phyloP scores from a whole-genome alignment of 2,329 filamentous ascomycete species.

The Fusarium newnesense region DNA sequence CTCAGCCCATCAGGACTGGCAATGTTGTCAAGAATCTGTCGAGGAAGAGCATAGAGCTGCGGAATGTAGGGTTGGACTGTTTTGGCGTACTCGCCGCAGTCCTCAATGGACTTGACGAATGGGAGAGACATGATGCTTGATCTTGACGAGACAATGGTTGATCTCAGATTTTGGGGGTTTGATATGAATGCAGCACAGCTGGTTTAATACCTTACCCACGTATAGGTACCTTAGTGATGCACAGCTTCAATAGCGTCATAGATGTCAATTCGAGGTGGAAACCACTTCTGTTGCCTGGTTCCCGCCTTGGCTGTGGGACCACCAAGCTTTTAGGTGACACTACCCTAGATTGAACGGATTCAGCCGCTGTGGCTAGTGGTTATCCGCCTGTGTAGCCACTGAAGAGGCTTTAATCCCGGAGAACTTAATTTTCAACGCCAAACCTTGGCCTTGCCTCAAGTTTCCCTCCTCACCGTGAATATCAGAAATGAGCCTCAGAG shows the following conservation, averaged over 20 bases:
- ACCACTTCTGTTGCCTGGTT: conserved; percentile 2
- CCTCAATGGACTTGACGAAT: conserved; percentile 72
- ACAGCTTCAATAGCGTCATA: conserved; percentile 31
- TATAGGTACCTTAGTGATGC: neutral
- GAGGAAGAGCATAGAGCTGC: conserved; percentile 76
- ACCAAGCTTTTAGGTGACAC: conserved; percentile 6
- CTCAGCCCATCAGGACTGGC: conserved; percentile 70
- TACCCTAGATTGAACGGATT: conserved; percentile 21
- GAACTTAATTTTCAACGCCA: conserved; percentile 26
- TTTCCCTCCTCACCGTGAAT: conserved; percentile 21
- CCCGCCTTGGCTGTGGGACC: conserved; percentile 5
- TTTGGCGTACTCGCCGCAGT: conserved; percentile 80
- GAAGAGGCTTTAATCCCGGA: conserved; percentile 3
- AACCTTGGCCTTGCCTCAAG: neutral
- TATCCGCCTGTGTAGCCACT: conserved; percentile 30
- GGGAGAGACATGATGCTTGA: conserved; percentile 72
- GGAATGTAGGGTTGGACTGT: conserved; percentile 80
- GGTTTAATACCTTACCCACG: conserved; percentile 20
- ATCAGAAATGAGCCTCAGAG: conserved; percentile 2
- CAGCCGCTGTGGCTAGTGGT: conserved; percentile 42
- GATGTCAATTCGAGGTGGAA: conserved; percentile 11
- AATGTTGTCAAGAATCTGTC: conserved; percentile 68
- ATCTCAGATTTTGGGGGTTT: neutral
- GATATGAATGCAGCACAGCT: neutral
- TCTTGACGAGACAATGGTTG: conserved; percentile 30